Evolutionary conservation across 345 rosid genomes (phyloP).

Genomic region (Eucalyptus globulus): DNA sequence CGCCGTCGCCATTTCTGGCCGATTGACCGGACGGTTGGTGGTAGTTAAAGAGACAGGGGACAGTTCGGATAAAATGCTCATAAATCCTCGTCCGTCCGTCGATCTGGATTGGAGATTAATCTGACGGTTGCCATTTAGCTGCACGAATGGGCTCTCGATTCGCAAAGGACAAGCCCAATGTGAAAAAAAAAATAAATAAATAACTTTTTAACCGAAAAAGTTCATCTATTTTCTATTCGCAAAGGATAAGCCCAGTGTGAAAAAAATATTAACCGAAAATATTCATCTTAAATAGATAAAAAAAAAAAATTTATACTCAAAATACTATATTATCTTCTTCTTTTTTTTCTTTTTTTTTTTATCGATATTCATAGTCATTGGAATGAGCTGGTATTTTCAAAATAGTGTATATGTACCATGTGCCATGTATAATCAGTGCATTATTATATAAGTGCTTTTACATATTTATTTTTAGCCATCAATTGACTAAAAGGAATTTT

Average conservation of each 20-base stretch:
- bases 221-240: background rate
- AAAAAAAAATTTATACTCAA: too few species aligned
- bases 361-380: background rate
- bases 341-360: too few species aligned
- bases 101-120: background rate
- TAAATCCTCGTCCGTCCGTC: background rate
- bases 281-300: background rate
- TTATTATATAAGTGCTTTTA: background rate
- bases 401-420: background rate
- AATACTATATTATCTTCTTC: background rate
- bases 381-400: background rate
- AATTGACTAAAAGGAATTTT: background rate
- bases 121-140: background rate
- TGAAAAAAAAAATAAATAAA: background rate
- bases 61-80: background rate
- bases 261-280: background rate
- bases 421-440: rapidly evolving
- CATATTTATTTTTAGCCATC: background rate
- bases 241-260: background rate
- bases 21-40: background rate
- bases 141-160: background rate
- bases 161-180: background rate
- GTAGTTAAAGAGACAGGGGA: background rate
- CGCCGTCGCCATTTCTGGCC: slow-evolving; percentile 4
- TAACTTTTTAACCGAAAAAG: background rate